Evolutionary conservation across 163 green algal species (phyloP).

Genomic region (Chlamydomonas reinhardtii): DNA sequence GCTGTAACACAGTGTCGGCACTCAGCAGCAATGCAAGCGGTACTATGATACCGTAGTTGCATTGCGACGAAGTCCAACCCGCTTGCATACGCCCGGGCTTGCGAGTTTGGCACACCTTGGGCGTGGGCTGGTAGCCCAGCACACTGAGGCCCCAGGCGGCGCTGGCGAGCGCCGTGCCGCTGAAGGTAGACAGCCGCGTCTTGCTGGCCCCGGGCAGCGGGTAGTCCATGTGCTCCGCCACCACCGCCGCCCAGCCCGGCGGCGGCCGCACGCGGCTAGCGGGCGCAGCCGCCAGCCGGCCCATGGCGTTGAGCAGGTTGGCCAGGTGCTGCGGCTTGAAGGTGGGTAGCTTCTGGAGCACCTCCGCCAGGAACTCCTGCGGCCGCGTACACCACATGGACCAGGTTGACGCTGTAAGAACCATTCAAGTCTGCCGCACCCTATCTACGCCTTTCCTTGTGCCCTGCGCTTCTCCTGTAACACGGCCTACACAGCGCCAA

Average conservation of each 20-base stretch:
- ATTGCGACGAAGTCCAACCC: too few species aligned
- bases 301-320: slow-evolving; percentile 53
- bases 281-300: slow-evolving; percentile 12
- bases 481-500: too few species aligned
- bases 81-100: too few species aligned
- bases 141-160: slow-evolving; percentile 32
- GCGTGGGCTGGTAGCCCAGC: slow-evolving; percentile 11
- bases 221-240: slow-evolving; percentile 7
- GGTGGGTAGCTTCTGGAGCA: slow-evolving; percentile 50
- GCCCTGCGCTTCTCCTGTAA: too few species aligned
- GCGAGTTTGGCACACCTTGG: slow-evolving; percentile 21
- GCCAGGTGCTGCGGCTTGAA: slow-evolving; percentile 50
- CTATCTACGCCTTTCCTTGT: too few species aligned
- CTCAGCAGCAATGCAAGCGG: background rate
- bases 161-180: slow-evolving; percentile 24
- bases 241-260: slow-evolving; percentile 31
- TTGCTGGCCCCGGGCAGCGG: too few species aligned
- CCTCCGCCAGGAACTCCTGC: slow-evolving; percentile 54
- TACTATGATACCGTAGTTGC: too few species aligned
- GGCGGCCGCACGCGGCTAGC: slow-evolving; percentile 9
- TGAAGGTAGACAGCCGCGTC: slow-evolving; percentile 6
- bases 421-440: too few species aligned
- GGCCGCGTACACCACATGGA: background rate
- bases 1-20: background rate
- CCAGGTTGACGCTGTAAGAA: too few species aligned